phyloP scores from a whole-genome alignment of 202 grass and related monocot genomes.

The Cymbopogon flexuosus region DNA sequence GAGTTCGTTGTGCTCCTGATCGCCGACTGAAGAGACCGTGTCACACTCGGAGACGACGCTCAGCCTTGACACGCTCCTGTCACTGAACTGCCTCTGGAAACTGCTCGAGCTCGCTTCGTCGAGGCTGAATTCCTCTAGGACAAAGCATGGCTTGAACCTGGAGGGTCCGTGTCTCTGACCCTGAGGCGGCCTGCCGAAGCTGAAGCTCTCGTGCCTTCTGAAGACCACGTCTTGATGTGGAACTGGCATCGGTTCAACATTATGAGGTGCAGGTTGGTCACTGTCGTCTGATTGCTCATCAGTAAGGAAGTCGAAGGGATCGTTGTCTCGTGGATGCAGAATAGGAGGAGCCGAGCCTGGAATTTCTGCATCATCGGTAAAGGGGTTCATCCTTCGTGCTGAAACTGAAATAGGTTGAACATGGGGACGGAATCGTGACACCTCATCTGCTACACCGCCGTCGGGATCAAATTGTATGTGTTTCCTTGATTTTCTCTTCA shows the following conservation, averaged over 20 bases:
- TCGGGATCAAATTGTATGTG: slow-evolving; percentile 49
- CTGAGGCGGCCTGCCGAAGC: slow-evolving; percentile 40
- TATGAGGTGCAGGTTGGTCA: slow-evolving; percentile 10
- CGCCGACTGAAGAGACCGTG: slow-evolving; percentile 34
- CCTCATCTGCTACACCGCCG: slow-evolving; percentile 18
- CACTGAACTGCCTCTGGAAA: slow-evolving; percentile 63
- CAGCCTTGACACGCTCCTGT: slow-evolving; percentile 44
- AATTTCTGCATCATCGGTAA: slow-evolving; percentile 41
- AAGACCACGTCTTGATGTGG: slow-evolving; percentile 40
- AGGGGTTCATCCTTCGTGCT: slow-evolving; percentile 43
- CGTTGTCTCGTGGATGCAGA: slow-evolving; percentile 39
- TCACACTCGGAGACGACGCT: slow-evolving; percentile 46
- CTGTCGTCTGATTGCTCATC: slow-evolving; percentile 41
- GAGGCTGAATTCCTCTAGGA: neutral
- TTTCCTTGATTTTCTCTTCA: slow-evolving; percentile 60
- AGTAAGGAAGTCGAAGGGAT: slow-evolving; percentile 46
- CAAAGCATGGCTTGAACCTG: slow-evolving; percentile 51
- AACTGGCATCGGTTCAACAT: neutral
- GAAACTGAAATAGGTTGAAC: slow-evolving; percentile 51
- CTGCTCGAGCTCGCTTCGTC: slow-evolving; percentile 27
- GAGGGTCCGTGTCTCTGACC: slow-evolving; percentile 30
- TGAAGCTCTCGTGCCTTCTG: slow-evolving; percentile 68
- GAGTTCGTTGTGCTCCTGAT: slow-evolving; percentile 30
- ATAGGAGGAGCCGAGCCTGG: slow-evolving; percentile 84
- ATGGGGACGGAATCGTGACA: slow-evolving; percentile 45